Conservation (phyloP, 768 basidiomycete genomes). For the Lactarius akahatsu region DNA sequence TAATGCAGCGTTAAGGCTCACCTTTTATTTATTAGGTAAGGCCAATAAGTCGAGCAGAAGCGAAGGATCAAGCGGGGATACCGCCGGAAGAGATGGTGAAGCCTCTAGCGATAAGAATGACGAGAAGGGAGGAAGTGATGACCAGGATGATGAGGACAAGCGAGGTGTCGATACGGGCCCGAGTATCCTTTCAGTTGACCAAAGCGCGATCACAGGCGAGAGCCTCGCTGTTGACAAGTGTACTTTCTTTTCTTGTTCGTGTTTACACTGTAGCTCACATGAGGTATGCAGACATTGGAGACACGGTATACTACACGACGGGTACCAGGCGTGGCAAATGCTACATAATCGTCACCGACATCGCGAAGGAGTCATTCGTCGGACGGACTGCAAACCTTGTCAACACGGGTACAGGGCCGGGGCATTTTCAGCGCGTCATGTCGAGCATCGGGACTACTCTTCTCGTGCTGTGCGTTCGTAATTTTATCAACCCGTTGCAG, state of each 20-base stretch:
- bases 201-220: slow-evolving; percentile 49
- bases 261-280: not conserved
- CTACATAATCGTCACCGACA: slow-evolving; percentile 40
- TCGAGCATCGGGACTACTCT: slow-evolving; percentile 44
- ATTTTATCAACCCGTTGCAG: not conserved
- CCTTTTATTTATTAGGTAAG: not conserved
- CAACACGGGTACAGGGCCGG: slow-evolving; percentile 39
- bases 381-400: slow-evolving; percentile 48
- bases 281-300: slow-evolving; percentile 35
- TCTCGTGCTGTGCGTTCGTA: slow-evolving; percentile 37
- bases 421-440: slow-evolving; percentile 49
- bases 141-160: slow-evolving; percentile 24
- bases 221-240: slow-evolving; percentile 48
- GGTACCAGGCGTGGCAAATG: slow-evolving; percentile 40
- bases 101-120: not conserved
- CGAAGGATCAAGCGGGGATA: slow-evolving; percentile 2
- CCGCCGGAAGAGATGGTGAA: slow-evolving; percentile 2
- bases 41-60: not conserved
- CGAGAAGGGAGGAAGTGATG: slow-evolving; percentile 24
- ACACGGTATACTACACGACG: slow-evolving; percentile 44
- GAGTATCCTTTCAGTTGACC: slow-evolving; percentile 43
- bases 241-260: slow-evolving; percentile 4
- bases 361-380: slow-evolving; percentile 45
- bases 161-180: slow-evolving; percentile 40
- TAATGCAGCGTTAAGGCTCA: not conserved